Percentiles rank a stretch among this genome's conserved stretches.
These are phyloP conservation scores for Elongisporangium senticosum DNA, from an alignment of 352 stramenopile species.

Conservation along the genomic window DNA sequence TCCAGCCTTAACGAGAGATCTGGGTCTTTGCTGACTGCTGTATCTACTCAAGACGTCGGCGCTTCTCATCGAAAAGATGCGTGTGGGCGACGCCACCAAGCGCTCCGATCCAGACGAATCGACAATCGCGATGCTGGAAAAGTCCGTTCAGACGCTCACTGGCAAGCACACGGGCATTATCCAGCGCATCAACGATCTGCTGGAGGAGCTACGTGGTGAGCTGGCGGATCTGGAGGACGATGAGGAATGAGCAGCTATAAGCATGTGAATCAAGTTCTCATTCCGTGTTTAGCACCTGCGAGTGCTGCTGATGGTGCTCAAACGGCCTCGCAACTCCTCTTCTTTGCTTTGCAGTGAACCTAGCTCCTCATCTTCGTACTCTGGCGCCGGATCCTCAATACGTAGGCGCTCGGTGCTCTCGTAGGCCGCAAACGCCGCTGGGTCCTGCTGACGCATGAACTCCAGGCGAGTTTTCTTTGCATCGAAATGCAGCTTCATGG, in stretches of 20 bases:
- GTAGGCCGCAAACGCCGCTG: constrained; percentile 40
- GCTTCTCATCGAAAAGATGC: constrained; percentile 79
- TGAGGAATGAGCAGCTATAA: constrained; percentile 10
- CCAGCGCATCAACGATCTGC: constrained; percentile 70
- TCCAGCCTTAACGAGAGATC: background rate
- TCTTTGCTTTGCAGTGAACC: constrained; percentile 45
- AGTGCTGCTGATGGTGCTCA: constrained; percentile 38
- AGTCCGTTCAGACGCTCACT: constrained; percentile 48
- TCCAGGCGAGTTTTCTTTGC: constrained; percentile 67
- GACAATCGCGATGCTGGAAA: constrained; percentile 49
- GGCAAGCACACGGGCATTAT: constrained; percentile 58
- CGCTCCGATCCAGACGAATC: constrained; percentile 38
- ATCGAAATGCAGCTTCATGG: constrained; percentile 67
- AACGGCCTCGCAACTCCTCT: constrained; percentile 40
- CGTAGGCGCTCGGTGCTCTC: constrained; percentile 34
- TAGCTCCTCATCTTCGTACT: constrained; percentile 42
- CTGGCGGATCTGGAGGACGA: constrained; percentile 39
- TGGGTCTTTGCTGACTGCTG: constrained; percentile 1
- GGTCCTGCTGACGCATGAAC: constrained; percentile 62
- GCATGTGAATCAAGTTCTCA: background rate
- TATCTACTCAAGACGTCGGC: constrained; percentile 49
- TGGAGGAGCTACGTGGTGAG: constrained; percentile 63
- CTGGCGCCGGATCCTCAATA: constrained; percentile 44
- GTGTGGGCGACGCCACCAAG: constrained; percentile 31
- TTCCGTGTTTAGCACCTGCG: constrained; percentile 8